Percentiles rank a stretch among this genome's conserved stretches.
Evolutionary conservation across 805 yeast genomes (phyloP).

Genomic region (Saccharomycopsis sp.): DNA sequence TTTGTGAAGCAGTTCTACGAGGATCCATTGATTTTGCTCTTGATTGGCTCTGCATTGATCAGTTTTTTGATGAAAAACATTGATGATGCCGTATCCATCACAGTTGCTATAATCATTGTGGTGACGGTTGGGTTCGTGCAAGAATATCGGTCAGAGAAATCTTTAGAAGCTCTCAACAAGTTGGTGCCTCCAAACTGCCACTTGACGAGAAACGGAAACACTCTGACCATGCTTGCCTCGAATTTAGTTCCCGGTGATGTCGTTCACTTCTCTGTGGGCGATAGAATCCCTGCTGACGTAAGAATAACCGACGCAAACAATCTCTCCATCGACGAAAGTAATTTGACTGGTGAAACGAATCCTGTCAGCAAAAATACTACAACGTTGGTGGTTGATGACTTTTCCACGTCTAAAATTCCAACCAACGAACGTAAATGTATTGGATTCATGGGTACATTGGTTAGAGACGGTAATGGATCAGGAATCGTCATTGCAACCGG

Average conservation of each 20-base stretch:
- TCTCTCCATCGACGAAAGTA: conserved; percentile 84
- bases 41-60: conserved; percentile 84
- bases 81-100: conserved; percentile 92
- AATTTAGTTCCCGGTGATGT: conserved; percentile 93
- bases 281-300: conserved; percentile 92
- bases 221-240: conserved; percentile 78
- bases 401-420: conserved; percentile 26
- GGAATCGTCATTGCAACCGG: conserved; percentile 94
- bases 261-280: conserved; percentile 86
- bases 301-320: conserved; percentile 75
- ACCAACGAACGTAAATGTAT: conserved; percentile 60
- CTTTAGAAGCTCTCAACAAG: conserved; percentile 85
- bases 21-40: conserved; percentile 82
- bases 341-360: conserved; percentile 89
- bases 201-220: conserved; percentile 72
- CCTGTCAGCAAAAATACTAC: conserved; percentile 64
- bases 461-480: conserved; percentile 89
- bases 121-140: conserved; percentile 97
- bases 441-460: conserved; percentile 96
- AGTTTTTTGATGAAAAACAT: conserved; percentile 91
- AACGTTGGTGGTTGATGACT: conserved; percentile 25
- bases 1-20: conserved; percentile 78
- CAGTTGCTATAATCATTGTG: conserved; percentile 86
- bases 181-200: conserved; percentile 97
- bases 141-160: conserved; percentile 92